phyloP scores from a whole-genome alignment of 2,329 filamentous ascomycete species.

The Colletotrichum zoysiae region DNA sequence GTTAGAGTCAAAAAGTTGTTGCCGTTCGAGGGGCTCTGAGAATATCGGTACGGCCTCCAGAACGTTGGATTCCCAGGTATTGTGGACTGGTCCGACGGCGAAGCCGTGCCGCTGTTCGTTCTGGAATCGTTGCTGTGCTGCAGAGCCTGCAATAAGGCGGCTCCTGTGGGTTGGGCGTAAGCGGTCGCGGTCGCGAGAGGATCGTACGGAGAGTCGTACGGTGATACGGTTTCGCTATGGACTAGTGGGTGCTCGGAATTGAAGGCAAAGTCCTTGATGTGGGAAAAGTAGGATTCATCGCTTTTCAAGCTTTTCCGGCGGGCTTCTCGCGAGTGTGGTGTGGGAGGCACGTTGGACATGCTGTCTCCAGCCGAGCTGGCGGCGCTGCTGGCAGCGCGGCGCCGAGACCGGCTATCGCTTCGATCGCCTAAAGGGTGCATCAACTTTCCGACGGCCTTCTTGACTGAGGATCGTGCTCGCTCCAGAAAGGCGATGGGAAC shows the following conservation, averaged over 20 bases:
- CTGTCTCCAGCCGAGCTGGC: constrained; percentile 74
- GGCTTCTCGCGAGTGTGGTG: constrained; percentile 65
- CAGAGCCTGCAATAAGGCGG: constrained; percentile 20
- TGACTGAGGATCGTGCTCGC: constrained; percentile 82
- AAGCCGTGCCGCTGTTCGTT: constrained; percentile 33
- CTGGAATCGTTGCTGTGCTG: constrained; percentile 16
- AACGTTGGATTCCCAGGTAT: constrained; percentile 34
- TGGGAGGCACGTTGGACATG: constrained; percentile 60
- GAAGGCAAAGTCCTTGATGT: constrained; percentile 52
- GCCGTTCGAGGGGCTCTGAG: constrained; percentile 58
- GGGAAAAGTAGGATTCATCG: constrained; percentile 65
- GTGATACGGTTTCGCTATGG: constrained; percentile 79
- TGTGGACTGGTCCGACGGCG: constrained; percentile 37
- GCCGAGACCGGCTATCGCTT: constrained; percentile 65
- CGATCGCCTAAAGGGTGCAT: constrained; percentile 71
- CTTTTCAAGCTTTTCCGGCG: constrained; percentile 66
- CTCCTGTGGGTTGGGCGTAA: constrained; percentile 34
- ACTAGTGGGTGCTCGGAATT: constrained; percentile 76
- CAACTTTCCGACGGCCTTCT: constrained; percentile 74
- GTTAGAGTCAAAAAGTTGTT: constrained; percentile 60
- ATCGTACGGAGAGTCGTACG: constrained; percentile 63
- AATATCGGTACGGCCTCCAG: constrained; percentile 54
- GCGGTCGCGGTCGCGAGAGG: constrained; percentile 53
- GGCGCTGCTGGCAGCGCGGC: constrained; percentile 71
- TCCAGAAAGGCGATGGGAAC: constrained; percentile 90